phyloP scores from a whole-genome alignment of 1,284 basidiomycete genomes.

The Naganishia sp. region DNA sequence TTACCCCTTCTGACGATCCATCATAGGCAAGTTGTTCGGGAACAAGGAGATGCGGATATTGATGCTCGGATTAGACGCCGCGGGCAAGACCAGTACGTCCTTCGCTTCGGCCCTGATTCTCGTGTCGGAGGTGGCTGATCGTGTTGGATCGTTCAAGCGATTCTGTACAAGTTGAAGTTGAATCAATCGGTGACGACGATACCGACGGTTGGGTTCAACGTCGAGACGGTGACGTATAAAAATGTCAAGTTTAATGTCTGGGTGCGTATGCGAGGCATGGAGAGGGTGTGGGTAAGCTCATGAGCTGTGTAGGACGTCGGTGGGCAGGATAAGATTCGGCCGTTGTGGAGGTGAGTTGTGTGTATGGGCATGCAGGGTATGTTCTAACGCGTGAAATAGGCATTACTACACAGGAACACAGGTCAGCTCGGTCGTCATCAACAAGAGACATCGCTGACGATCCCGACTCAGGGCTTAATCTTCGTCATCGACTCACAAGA shows the following conservation, averaged over 20 bases:
- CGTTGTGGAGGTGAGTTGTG: conserved; percentile 72
- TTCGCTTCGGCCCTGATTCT: neutral
- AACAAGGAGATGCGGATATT: conserved; percentile 67
- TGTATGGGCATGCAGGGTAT: too few relatives aligned
- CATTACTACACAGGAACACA: conserved; percentile 78
- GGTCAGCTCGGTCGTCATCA: conserved; percentile 35
- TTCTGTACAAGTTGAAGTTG: conserved; percentile 98
- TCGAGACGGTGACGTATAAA: conserved; percentile 99
- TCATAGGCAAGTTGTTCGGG: conserved; percentile 59
- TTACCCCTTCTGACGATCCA: neutral
- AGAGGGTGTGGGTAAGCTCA: neutral
- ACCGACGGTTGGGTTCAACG: conserved; percentile 92
- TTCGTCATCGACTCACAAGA: conserved; percentile 74
- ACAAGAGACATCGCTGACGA: neutral
- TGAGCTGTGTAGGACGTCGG: conserved; percentile 72
- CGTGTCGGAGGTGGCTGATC: neutral
- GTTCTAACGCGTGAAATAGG: neutral
- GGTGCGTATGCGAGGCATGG: conserved; percentile 53
- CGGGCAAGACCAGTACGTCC: conserved; percentile 83
- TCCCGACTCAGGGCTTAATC: conserved; percentile 58
- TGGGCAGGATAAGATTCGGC: conserved; percentile 97
- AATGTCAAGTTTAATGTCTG: conserved; percentile 99
- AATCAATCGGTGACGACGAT: conserved; percentile 99
- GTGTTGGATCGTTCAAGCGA: conserved; percentile 62
- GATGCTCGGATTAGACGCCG: conserved; percentile 89